phyloP scores from a whole-genome alignment of 441 rosid species.

The Melastoma candidum region DNA sequence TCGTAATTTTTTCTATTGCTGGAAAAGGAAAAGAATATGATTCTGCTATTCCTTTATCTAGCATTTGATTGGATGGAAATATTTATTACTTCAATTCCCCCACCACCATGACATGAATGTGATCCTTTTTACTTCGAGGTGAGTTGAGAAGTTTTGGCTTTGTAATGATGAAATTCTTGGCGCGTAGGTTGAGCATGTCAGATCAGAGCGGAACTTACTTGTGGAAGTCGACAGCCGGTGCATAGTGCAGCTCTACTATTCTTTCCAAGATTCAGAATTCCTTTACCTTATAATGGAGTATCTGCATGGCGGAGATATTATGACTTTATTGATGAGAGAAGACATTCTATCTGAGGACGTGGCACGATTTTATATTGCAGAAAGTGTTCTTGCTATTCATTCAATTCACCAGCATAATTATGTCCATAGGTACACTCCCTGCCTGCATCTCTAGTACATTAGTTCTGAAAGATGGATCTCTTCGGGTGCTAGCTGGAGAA shows the following conservation, averaged over 20 bases:
- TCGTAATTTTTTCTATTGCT: no score
- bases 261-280: constrained; percentile 91
- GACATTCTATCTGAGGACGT: constrained; percentile 82
- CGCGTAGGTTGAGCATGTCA: constrained; percentile 84
- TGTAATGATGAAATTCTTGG: constrained; percentile 3
- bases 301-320: constrained; percentile 94
- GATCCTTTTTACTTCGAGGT: no score
- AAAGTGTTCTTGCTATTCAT: constrained; percentile 87
- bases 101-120: no score
- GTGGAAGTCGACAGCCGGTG: constrained; percentile 92
- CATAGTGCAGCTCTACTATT: constrained; percentile 76
- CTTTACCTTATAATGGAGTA: constrained; percentile 94
- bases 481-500: no score
- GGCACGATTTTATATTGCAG: constrained; percentile 88
- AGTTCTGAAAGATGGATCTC: no score
- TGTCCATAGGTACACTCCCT: constrained; percentile 56
- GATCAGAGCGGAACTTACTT: constrained; percentile 93
- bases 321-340: constrained; percentile 95
- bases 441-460: no score
- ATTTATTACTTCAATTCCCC: no score
- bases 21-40: no score
- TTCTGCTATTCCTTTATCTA: no score
- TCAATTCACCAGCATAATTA: constrained; percentile 88
- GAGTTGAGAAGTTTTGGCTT: constrained; percentile 1
- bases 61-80: no score